Percentiles rank a stretch among this genome's conserved stretches.
Conservation (phyloP, 805 yeast species). For the Yamadazyma laniorum region DNA sequence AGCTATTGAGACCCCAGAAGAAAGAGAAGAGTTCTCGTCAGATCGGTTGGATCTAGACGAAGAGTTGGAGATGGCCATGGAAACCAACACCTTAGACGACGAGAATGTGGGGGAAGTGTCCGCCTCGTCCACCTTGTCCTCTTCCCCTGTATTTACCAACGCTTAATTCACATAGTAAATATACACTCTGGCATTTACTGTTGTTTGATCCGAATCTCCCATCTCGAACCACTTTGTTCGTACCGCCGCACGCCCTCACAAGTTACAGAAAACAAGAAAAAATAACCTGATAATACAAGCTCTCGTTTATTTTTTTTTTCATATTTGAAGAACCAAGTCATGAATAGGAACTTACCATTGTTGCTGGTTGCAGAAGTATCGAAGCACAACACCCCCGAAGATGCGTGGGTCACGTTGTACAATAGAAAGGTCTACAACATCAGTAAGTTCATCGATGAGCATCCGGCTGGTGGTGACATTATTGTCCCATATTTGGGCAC, state of each 20-base stretch:
- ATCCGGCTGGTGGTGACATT: constrained; percentile 67
- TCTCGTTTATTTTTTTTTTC: neutral
- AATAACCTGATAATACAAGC: constrained; percentile 6
- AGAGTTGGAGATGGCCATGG: constrained; percentile 5
- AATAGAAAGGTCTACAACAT: constrained; percentile 83
- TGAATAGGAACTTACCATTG: constrained; percentile 49
- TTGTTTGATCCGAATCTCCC: too few species aligned
- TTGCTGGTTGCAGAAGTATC: constrained; percentile 53
- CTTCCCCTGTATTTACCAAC: neutral
- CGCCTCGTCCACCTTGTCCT: neutral
- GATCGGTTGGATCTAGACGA: constrained; percentile 4
- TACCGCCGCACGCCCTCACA: too few species aligned
- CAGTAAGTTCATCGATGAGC: constrained; percentile 67
- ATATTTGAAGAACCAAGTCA: neutral
- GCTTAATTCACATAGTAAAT: neutral
- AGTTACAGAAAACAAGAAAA: constrained; percentile 4
- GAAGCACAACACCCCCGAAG: constrained; percentile 49
- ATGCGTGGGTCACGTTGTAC: constrained; percentile 81
- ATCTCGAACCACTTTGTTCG: too few species aligned
- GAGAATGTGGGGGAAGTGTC: neutral
- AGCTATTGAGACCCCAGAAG: neutral
- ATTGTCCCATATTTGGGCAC: constrained; percentile 58
- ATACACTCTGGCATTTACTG: too few species aligned
- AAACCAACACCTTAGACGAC: constrained; percentile 1
- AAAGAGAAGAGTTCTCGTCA: neutral